Evolutionary conservation across 2,329 filamentous ascomycete species (phyloP).

Genomic region (Knufia petricola): DNA sequence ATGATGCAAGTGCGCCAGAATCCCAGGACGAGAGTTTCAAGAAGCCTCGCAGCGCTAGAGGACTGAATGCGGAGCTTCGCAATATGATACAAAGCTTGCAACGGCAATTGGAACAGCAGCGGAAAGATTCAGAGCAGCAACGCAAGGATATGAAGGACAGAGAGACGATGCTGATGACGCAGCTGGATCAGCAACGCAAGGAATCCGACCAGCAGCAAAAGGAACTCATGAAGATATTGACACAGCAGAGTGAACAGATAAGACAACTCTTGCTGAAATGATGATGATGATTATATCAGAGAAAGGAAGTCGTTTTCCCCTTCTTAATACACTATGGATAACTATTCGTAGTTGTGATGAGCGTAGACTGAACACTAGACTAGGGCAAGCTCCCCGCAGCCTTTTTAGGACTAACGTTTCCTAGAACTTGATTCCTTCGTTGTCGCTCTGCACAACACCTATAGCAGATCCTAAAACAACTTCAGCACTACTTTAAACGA

Average conservation of each 20-base stretch:
- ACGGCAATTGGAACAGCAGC: slow-evolving; percentile 10
- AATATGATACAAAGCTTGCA: slow-evolving; percentile 12
- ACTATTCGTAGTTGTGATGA: no score
- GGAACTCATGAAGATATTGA: not conserved
- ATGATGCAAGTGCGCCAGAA: slow-evolving; percentile 11
- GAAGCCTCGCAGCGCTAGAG: not conserved
- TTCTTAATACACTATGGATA: no score
- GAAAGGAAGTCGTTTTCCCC: no score
- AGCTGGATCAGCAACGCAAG: slow-evolving; percentile 3
- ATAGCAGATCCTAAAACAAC: no score
- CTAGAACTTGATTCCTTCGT: no score
- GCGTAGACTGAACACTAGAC: no score
- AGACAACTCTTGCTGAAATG: not conserved
- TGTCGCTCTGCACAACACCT: no score
- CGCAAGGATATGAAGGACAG: not conserved
- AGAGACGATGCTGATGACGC: not conserved
- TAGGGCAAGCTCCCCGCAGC: no score
- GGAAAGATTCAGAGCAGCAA: not conserved
- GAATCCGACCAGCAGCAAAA: not conserved
- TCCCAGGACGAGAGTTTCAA: slow-evolving; percentile 12
- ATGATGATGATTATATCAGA: no score
- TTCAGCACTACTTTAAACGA: no score
- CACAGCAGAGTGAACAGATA: not conserved
- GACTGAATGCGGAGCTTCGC: slow-evolving; percentile 9
- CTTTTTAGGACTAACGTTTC: no score